Conservation (phyloP, 2,329 filamentous ascomycete species). For the Ceratocystiopsis minuta region DNA sequence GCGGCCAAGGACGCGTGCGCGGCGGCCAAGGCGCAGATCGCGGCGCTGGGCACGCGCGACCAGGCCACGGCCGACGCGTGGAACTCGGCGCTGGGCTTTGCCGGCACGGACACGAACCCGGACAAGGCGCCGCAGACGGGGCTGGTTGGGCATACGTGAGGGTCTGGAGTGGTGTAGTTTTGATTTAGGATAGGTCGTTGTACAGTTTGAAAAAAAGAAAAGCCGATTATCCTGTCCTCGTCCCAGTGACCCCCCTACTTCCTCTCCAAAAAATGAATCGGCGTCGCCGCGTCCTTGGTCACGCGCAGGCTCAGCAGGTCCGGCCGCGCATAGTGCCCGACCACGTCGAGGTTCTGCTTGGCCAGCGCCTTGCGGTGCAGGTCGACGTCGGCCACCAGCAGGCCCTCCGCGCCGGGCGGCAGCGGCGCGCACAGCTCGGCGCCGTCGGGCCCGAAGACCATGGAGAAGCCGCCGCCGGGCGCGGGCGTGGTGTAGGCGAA, state of each 20-base stretch:
- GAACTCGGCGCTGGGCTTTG: constrained; percentile 24
- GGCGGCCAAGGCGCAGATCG: constrained; percentile 27
- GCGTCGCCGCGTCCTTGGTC: no score
- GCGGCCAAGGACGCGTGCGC: constrained; percentile 37
- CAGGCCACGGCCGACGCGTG: constrained; percentile 21
- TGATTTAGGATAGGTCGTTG: no score
- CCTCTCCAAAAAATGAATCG: no score
- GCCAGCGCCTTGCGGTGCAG: constrained; percentile 18
- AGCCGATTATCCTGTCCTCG: no score
- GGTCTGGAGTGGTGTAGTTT: no score
- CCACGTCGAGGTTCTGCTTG: constrained; percentile 25
- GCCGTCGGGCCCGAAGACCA: constrained; percentile 11
- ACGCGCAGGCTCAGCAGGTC: constrained; percentile 31
- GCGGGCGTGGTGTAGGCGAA: constrained; percentile 3
- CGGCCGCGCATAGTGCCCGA: constrained; percentile 31
- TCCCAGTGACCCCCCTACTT: no score
- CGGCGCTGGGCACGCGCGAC: constrained; percentile 17
- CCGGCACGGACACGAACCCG: constrained; percentile 20
- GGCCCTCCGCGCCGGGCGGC: constrained; percentile 10
- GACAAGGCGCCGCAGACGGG: constrained; percentile 20
- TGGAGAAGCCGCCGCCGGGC: constrained; percentile 11
- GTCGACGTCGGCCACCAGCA: constrained; percentile 21
- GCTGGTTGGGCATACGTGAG: constrained; percentile 20
- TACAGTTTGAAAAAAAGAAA: no score
- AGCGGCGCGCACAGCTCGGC: constrained; percentile 7